A percentile compares a stretch with the other conserved stretches of the same genome.
phyloP scores from a whole-genome alignment of 2,329 filamentous ascomycete genomes.

The Hypoxylon sp. region DNA sequence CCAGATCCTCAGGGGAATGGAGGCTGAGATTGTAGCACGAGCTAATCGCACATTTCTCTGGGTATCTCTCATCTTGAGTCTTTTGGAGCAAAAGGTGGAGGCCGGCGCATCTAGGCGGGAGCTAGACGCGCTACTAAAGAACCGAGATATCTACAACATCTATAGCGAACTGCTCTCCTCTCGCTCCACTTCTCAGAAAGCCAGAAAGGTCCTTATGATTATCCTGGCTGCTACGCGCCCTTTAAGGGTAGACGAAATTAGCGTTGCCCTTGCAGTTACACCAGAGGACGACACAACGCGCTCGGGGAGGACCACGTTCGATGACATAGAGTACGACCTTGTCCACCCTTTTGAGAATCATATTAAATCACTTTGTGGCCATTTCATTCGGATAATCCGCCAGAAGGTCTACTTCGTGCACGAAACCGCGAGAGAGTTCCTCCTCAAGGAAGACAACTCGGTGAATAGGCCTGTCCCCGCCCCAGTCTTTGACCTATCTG shows the following conservation, averaged over 20 bases:
- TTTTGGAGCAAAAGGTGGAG: background rate
- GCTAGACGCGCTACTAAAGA: background rate
- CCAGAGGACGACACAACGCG: background rate
- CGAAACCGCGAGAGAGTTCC: background rate
- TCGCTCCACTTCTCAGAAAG: background rate
- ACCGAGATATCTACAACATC: background rate
- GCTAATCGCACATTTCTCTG: background rate
- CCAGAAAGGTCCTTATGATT: background rate
- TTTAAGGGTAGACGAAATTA: too few species aligned
- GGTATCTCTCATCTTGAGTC: background rate
- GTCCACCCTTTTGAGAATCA: background rate
- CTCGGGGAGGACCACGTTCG: background rate
- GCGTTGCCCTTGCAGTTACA: background rate
- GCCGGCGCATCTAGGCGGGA: background rate
- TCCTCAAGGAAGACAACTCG: background rate
- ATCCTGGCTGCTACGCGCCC: background rate
- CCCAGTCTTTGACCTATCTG: background rate
- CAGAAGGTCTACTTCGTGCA: background rate
- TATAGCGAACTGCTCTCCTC: background rate
- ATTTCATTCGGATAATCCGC: background rate
- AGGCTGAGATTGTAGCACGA: background rate
- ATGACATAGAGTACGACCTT: background rate
- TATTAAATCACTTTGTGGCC: background rate
- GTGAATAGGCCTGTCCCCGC: background rate
- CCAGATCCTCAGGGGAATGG: background rate